Conservation (phyloP, 23 red algal species). For the Rhodosorus marinus region DNA sequence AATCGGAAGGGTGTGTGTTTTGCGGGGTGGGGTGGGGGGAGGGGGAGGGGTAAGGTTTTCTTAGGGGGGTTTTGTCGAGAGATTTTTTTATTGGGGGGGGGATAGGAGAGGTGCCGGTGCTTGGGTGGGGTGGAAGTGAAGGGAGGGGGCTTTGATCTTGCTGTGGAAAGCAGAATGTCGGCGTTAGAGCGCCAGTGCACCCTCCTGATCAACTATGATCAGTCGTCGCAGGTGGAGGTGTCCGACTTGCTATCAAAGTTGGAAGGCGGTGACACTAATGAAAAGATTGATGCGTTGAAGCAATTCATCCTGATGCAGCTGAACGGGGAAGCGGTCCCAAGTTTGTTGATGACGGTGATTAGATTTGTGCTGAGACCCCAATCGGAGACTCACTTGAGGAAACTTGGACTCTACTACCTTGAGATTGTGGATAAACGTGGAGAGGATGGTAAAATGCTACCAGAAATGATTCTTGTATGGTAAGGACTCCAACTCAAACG, state of each 20-base stretch:
- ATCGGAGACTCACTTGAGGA: conserved; percentile 86
- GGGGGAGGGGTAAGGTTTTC: no score
- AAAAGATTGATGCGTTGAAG: conserved; percentile 57
- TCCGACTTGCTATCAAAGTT: conserved; percentile 45
- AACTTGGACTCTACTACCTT: conserved; percentile 75
- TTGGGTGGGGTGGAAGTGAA: no score
- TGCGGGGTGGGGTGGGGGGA: no score
- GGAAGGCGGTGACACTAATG: conserved; percentile 50
- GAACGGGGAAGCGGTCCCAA: conserved; percentile 65
- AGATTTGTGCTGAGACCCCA: conserved; percentile 85
- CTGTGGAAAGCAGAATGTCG: no score
- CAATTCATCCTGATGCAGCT: conserved; percentile 69
- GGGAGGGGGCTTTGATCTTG: no score
- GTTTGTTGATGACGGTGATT: conserved; percentile 96
- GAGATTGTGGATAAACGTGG: conserved; percentile 86
- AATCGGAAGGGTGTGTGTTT: no score
- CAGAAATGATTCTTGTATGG: conserved; percentile 97
- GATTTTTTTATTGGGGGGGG: no score
- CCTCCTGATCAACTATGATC: conserved; percentile 54
- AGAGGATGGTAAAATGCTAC: conserved; percentile 76
- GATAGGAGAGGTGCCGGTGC: no score
- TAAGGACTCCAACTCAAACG: background rate
- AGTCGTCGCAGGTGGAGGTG: conserved; percentile 20
- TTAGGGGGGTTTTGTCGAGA: no score
- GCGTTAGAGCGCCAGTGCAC: conserved; percentile 96